These are phyloP conservation scores for Somion occarium DNA, from an alignment of 1,284 basidiomycete species.

Conservation along the genomic window DNA sequence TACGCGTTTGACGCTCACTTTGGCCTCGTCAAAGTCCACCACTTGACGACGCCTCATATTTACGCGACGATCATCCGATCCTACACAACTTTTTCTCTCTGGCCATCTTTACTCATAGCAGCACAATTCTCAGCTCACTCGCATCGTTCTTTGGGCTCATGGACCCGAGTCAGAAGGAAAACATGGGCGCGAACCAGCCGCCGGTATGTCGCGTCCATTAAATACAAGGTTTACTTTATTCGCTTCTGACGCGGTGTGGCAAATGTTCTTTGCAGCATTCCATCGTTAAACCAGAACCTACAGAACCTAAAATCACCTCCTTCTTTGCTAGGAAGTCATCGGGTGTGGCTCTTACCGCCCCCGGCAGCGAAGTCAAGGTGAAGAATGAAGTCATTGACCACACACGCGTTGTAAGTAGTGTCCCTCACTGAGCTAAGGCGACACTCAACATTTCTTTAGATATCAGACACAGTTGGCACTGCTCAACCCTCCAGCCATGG, in stretches of 20 bases:
- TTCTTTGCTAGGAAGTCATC: no score
- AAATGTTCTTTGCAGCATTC: conserved; percentile 15
- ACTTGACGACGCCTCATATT: background rate
- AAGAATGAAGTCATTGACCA: no score
- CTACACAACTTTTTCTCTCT: background rate
- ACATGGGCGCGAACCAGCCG: conserved; percentile 13
- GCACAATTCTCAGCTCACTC: background rate
- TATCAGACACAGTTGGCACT: no score
- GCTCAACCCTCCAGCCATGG: no score
- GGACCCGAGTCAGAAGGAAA: conserved; percentile 28
- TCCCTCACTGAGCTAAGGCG: no score
- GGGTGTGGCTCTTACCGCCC: no score
- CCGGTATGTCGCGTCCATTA: conserved; percentile 9
- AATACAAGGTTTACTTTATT: no score
- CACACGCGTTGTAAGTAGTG: no score
- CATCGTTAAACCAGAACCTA: conserved; percentile 39
- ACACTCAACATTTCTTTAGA: no score
- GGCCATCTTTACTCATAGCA: background rate
- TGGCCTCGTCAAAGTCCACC: background rate
- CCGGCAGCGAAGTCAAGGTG: no score
- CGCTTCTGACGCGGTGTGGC: no score
- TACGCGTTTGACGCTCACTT: conserved; percentile 1
- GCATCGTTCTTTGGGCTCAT: background rate
- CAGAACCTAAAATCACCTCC: conserved; percentile 28
- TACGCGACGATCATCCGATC: background rate